A percentile compares a stretch with the other conserved stretches of the same genome.
Conservation (phyloP, 2,329 filamentous ascomycete genomes). For the Diaporthe australafricana region DNA sequence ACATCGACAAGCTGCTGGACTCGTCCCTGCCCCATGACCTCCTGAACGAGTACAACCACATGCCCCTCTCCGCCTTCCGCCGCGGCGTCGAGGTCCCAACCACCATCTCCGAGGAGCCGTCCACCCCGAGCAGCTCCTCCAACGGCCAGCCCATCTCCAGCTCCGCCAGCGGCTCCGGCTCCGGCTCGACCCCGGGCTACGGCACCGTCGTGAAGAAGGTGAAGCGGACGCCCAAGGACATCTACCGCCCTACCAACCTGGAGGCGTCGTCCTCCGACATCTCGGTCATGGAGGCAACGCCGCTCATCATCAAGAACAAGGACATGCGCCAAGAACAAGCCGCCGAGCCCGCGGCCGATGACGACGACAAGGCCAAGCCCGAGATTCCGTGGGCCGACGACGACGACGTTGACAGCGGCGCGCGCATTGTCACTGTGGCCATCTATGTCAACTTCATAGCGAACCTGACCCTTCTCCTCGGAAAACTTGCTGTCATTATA, state of each 20-base stretch:
- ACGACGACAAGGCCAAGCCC: slow-evolving; percentile 60
- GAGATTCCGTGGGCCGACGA: slow-evolving; percentile 80
- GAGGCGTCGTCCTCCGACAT: neutral
- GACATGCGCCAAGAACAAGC: slow-evolving; percentile 55
- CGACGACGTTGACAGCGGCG: slow-evolving; percentile 76
- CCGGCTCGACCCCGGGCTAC: slow-evolving; percentile 16
- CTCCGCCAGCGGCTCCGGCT: slow-evolving; percentile 38
- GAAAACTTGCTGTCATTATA: slow-evolving; percentile 82
- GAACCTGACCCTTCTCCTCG: slow-evolving; percentile 78
- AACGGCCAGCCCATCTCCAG: slow-evolving; percentile 43
- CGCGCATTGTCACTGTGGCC: slow-evolving; percentile 83
- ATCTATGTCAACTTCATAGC: slow-evolving; percentile 88
- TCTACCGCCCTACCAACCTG: slow-evolving; percentile 64
- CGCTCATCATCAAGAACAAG: slow-evolving; percentile 16
- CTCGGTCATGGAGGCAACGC: neutral
- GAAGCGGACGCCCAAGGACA: slow-evolving; percentile 85
- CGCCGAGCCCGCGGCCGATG: slow-evolving; percentile 54
- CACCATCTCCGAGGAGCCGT: slow-evolving; percentile 80
- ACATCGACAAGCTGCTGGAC: slow-evolving; percentile 91
- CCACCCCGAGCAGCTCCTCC: slow-evolving; percentile 44
- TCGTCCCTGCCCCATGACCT: slow-evolving; percentile 92
- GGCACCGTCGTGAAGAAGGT: slow-evolving; percentile 60
- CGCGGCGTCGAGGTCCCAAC: slow-evolving; percentile 72
- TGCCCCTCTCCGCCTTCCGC: slow-evolving; percentile 65
- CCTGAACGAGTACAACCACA: slow-evolving; percentile 86